Base-by-base conservation (phyloP, 2,329 filamentous ascomycete species). In the Exutisphaerella laricina region DNA sequence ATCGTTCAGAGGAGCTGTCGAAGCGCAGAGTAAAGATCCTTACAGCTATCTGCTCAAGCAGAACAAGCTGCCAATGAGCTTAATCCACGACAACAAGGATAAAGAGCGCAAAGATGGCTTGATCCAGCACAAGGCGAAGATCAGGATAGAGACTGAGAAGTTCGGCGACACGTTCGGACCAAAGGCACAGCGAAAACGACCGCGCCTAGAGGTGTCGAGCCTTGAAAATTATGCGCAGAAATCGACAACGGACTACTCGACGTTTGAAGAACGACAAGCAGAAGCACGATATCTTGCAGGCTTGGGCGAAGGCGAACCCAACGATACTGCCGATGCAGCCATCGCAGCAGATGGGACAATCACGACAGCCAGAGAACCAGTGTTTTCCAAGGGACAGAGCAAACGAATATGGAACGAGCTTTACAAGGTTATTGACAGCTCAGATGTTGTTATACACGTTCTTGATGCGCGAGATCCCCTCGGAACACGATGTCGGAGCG, bases 361-460 rank as follows among this genome's bases (percentile, higher is more conserved):
- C 4, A 66, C 68, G 1, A 67, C 66, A 9, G 70, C 72, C n/a
- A 58, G 66, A 33, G 72, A 75, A 50, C 82, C 89, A 28, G 86
- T 97, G 46, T 97, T 97, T 68, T 84, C 78, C 56, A 97, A 97
- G 69, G 92, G 92, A 13, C 89, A 95, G 66, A 90, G 84, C 60
- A 95, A 95, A 69, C 78, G 92, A 54, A 95, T 95, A 56, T 95
- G 88, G 89, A 97, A 97, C 68, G 90, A 98, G 64, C 71, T 97
- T 31, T 84, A 66, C 58, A 94, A 94, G 69, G 88, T 92, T 58
- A 92, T 96, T 49, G 90, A 96, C 68, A 94, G 88, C 3, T 92
- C 85, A 7, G 92, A 98, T 66, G 90, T 98, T 25, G 80, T 98
- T 33, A 84, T 98, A n/a, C 92, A 96, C 59, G 85, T 95, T 10